These are phyloP conservation scores for Trichoderma breve DNA, from an alignment of 2,329 filamentous ascomycete species.

Conservation along the genomic window DNA sequence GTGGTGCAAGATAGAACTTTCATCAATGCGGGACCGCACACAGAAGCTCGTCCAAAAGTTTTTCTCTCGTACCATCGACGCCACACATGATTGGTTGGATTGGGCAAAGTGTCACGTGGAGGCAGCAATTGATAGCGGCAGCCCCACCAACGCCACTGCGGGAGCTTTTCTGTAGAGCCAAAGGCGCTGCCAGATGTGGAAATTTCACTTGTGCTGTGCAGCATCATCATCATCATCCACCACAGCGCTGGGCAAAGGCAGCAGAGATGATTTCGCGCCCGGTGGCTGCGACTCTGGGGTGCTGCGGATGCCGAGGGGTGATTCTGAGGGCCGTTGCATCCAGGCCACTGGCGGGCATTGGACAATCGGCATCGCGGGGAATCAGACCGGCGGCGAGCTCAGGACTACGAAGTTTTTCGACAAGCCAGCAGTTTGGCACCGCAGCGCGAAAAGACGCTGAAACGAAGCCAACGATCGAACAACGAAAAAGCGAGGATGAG, in stretches of 20 bases:
- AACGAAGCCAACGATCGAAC: not conserved
- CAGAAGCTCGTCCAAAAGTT: conserved; percentile 13
- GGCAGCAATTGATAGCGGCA: not conserved
- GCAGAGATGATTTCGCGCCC: conserved; percentile 34
- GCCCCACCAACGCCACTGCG: conserved; percentile 16
- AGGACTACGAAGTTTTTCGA: conserved; percentile 28
- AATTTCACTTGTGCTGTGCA: not conserved
- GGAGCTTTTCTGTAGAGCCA: conserved; percentile 9
- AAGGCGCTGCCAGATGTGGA: conserved; percentile 2
- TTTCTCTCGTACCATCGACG: not conserved
- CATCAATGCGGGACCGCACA: not conserved
- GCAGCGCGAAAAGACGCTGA: not conserved
- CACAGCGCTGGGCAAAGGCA: not conserved
- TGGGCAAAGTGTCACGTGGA: conserved; percentile 7
- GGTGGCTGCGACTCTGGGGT: conserved; percentile 30
- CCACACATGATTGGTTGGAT: conserved; percentile 4
- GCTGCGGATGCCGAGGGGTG: conserved; percentile 32
- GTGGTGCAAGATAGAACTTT: conserved; percentile 17
- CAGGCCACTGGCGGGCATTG: conserved; percentile 26
- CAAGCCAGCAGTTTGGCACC: conserved; percentile 13
- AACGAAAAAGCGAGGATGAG: conserved; percentile 10
- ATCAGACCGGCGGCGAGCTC: conserved; percentile 23
- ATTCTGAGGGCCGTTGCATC: conserved; percentile 33
- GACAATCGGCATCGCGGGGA: conserved; percentile 26
- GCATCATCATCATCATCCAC: not conserved